These are phyloP conservation scores for Sugiyamaella valdiviana DNA, from an alignment of 805 yeast species.

Conservation along the genomic window DNA sequence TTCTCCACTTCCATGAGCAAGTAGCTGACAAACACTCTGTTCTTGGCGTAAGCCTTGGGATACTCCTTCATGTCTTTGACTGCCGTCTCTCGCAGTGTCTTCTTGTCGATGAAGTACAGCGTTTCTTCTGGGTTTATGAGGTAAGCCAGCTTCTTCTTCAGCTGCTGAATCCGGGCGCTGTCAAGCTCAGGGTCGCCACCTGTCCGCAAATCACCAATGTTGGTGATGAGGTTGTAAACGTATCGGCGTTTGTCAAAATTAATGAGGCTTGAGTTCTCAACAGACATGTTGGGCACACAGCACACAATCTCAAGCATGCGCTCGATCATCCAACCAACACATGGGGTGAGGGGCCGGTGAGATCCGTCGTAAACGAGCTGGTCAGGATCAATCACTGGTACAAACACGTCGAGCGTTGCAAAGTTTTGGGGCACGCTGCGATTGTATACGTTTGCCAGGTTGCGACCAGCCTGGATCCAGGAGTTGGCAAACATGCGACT, in stretches of 20 bases:
- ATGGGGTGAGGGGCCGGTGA: slow-evolving; percentile 57
- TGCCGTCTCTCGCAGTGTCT: slow-evolving; percentile 37
- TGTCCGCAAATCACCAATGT: slow-evolving; percentile 41
- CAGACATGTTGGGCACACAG: slow-evolving; percentile 71
- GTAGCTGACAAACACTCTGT: slow-evolving; percentile 41
- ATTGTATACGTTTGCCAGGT: slow-evolving; percentile 22
- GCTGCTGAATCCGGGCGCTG: not conserved
- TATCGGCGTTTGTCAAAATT: slow-evolving; percentile 83
- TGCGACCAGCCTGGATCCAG: slow-evolving; percentile 59
- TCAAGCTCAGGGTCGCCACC: slow-evolving; percentile 14
- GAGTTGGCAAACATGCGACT: slow-evolving; percentile 59
- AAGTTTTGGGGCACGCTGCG: slow-evolving; percentile 7
- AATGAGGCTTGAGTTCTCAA: slow-evolving; percentile 55
- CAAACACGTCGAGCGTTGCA: slow-evolving; percentile 18
- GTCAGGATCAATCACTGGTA: slow-evolving; percentile 26
- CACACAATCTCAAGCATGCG: slow-evolving; percentile 70
- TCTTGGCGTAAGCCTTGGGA: slow-evolving; percentile 32
- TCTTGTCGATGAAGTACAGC: slow-evolving; percentile 26
- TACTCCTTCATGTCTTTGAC: slow-evolving; percentile 38
- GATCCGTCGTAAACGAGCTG: slow-evolving; percentile 16
- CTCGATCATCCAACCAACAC: slow-evolving; percentile 87
- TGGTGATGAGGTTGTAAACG: slow-evolving; percentile 54
- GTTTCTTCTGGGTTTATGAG: slow-evolving; percentile 29
- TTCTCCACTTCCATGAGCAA: slow-evolving; percentile 48
- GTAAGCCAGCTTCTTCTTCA: slow-evolving; percentile 21